phyloP scores from a whole-genome alignment of 1,139 yeast species.

The Tardiomyces blankii region DNA sequence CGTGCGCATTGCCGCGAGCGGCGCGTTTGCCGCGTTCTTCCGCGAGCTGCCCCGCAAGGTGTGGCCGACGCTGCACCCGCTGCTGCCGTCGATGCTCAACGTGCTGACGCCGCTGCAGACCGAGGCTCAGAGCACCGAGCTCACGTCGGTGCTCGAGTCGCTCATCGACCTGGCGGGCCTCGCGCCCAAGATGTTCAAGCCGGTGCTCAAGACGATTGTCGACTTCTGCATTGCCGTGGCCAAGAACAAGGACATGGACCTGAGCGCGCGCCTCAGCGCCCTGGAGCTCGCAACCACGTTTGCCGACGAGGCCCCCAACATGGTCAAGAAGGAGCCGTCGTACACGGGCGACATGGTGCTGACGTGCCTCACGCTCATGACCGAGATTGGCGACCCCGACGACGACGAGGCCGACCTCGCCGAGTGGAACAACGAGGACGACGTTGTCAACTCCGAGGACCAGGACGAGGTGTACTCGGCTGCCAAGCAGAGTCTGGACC shows the following conservation, averaged over 20 bases:
- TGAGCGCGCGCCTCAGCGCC: constrained; percentile 72
- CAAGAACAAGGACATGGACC: constrained; percentile 69
- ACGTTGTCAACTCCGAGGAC: constrained; percentile 67
- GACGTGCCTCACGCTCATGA: constrained; percentile 72
- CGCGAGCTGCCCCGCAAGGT: constrained; percentile 64
- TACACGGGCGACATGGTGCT: constrained; percentile 67
- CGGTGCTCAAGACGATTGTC: constrained; percentile 77
- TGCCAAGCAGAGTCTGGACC: constrained; percentile 87
- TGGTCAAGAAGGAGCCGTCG: constrained; percentile 75
- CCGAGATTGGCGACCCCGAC: constrained; percentile 85
- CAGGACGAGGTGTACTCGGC: constrained; percentile 84
- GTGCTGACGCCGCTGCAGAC: constrained; percentile 78
- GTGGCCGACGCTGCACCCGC: constrained; percentile 68
- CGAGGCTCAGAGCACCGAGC: constrained; percentile 66
- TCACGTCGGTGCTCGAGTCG: constrained; percentile 80
- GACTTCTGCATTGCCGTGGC: constrained; percentile 77
- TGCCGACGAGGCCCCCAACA: constrained; percentile 86
- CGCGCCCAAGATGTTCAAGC: constrained; percentile 90
- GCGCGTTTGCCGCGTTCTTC: constrained; percentile 87
- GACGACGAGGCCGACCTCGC: constrained; percentile 51
- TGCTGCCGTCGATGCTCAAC: constrained; percentile 74
- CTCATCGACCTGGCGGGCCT: constrained; percentile 82
- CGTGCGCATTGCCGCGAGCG: constrained; percentile 84
- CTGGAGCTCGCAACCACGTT: constrained; percentile 82
- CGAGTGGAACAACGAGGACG: constrained; percentile 81